These are phyloP conservation scores for Nemania sp. DNA, from an alignment of 2,329 filamentous ascomycete genomes.

Conservation along the genomic window DNA sequence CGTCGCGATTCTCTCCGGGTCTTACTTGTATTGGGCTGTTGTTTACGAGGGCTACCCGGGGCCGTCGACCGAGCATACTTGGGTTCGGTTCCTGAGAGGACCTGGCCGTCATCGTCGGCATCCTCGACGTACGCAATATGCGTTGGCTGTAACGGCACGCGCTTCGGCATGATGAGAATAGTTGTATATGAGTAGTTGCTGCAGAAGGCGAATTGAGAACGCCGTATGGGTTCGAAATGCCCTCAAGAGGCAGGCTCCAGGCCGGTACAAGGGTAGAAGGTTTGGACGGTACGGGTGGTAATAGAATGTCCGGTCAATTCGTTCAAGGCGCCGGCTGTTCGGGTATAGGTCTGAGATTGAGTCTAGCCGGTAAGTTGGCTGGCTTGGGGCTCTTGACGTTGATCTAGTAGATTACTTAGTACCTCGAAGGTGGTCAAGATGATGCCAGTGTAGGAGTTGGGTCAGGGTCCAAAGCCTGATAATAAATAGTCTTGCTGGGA, in stretches of 20 bases:
- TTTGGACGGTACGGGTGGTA: background rate
- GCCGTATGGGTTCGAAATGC: constrained; percentile 24
- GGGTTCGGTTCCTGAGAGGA: constrained; percentile 44
- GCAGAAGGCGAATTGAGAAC: constrained; percentile 32
- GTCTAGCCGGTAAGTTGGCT: too few relatives aligned
- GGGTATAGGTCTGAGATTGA: constrained; percentile 11
- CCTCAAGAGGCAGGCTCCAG: constrained; percentile 20
- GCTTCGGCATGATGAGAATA: constrained; percentile 48
- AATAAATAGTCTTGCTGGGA: background rate
- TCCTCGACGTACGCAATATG: constrained; percentile 54
- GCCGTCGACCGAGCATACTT: constrained; percentile 54
- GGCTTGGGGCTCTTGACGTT: constrained; percentile 1
- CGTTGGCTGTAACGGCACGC: constrained; percentile 36
- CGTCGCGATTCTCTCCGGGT: constrained; percentile 48
- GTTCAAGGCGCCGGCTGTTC: constrained; percentile 3
- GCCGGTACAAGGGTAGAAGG: background rate
- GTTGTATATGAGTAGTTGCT: background rate
- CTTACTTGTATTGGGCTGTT: constrained; percentile 58
- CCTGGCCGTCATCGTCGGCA: constrained; percentile 53
- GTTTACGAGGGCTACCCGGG: constrained; percentile 50
- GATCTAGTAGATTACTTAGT: background rate
- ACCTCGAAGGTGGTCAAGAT: background rate
- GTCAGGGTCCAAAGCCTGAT: background rate
- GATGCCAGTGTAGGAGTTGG: background rate
- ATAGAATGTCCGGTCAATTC: constrained; percentile 7